phyloP scores from a whole-genome alignment of 768 basidiomycete species.

The Trametes cingulata region DNA sequence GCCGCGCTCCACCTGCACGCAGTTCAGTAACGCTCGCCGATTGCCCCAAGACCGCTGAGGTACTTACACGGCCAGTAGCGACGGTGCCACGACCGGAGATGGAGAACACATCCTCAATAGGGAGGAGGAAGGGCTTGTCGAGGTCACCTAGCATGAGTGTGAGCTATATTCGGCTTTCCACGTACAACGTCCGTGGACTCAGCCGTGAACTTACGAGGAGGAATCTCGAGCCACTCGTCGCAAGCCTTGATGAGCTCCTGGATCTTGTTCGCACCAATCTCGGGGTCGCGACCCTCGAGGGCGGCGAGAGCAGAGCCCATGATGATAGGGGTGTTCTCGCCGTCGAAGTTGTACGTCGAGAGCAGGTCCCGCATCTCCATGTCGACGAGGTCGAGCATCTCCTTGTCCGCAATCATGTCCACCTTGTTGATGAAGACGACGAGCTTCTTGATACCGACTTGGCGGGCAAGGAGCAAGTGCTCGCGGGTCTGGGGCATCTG shows the following conservation, averaged over 20 bases:
- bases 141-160: slow-evolving; percentile 67
- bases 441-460: slow-evolving; percentile 96
- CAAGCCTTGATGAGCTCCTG: slow-evolving; percentile 81
- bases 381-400: slow-evolving; percentile 99
- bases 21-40: neutral
- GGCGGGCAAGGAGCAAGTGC: slow-evolving; percentile 94
- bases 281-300: slow-evolving; percentile 80
- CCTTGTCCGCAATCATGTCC: slow-evolving; percentile 92
- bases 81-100: slow-evolving; percentile 99
- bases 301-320: slow-evolving; percentile 98
- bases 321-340: slow-evolving; percentile 96
- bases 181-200: too few relatives aligned
- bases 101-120: slow-evolving; percentile 95
- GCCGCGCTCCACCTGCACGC: slow-evolving; percentile 82
- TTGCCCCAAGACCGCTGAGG: neutral
- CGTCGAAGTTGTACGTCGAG: slow-evolving; percentile 90
- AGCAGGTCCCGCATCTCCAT: slow-evolving; percentile 99
- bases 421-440: slow-evolving; percentile 99
- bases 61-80: slow-evolving; percentile 83
- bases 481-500: slow-evolving; percentile 99
- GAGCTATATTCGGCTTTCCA: too few relatives aligned
- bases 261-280: slow-evolving; percentile 81
- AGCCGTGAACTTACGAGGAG: slow-evolving; percentile 62
- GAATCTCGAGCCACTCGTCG: slow-evolving; percentile 94
- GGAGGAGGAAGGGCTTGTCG: slow-evolving; percentile 97